Evolutionary conservation across 208 protist species (phyloP).

Genomic region (Crithidia bombi): DNA sequence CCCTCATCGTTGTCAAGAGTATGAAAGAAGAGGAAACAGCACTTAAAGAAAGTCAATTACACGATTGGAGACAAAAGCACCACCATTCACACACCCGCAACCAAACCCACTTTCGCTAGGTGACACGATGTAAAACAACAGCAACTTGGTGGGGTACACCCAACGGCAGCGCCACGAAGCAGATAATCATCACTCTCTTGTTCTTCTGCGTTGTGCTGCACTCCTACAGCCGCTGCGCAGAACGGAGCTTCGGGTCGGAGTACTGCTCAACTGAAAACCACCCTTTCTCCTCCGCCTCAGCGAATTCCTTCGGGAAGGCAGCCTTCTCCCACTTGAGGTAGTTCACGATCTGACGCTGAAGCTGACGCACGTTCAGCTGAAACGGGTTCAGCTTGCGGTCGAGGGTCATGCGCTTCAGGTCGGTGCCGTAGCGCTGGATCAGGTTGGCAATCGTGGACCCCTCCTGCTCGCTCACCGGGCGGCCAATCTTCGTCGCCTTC

Average conservation of each 20-base stretch:
- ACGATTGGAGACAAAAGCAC: no score
- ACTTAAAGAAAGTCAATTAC: no score
- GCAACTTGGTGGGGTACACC: no score
- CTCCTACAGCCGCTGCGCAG: constrained; percentile 26
- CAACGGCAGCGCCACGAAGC: no score
- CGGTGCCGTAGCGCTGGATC: constrained; percentile 69
- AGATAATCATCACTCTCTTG: no score
- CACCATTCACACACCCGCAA: no score
- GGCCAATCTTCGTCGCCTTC: constrained; percentile 49
- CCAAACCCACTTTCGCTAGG: no score
- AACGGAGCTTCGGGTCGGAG: constrained; percentile 58
- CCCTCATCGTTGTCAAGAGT: no score
- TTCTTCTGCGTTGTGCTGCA: no score
- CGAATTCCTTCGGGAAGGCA: constrained; percentile 71
- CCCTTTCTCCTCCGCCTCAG: constrained; percentile 73
- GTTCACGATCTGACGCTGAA: constrained; percentile 85
- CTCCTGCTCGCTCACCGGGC: constrained; percentile 81
- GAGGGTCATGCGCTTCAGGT: constrained; percentile 84
- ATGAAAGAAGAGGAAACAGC: no score
- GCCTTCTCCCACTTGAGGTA: constrained; percentile 84
- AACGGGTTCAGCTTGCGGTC: constrained; percentile 85
- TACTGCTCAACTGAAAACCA: constrained; percentile 77
- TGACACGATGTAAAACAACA: no score
- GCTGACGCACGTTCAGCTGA: constrained; percentile 84
- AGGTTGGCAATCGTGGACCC: constrained; percentile 72